Base-by-base conservation (phyloP, 2,329 filamentous ascomycete species). In the Talaromyces sp. region DNA sequence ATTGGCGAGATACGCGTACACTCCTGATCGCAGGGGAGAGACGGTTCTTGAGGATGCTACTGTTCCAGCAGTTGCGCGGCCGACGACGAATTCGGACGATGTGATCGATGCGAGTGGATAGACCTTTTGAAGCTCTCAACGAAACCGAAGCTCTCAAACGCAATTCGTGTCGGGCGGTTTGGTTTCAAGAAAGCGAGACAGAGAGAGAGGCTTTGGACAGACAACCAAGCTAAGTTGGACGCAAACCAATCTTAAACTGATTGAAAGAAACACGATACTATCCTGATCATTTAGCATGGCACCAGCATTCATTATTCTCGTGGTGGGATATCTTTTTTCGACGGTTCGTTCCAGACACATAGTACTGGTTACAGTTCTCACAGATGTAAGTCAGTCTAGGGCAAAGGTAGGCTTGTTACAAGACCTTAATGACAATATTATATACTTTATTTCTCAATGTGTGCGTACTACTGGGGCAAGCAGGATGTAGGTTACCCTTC, bases 1-100 rank as follows among this genome's bases (percentile, higher is more conserved):
- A 70, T 79, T 94, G 78, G 81, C 89, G 63, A 87, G 86, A 75
- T 96, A 95, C 79, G 86, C 87, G 68, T 89, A 85, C 73, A 79
- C 79, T 69, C 83, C 82, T 68, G 73, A 77, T 66, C 70, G 68
- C 58, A 74, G 70, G 67, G 67, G 64, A 56, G 70, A 77, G 61
- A 76, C 72, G 61, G 69, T 65, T 48, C 67, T 75, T 58, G 66
- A 66, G 62, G 73, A 74, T 62, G 63, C 71, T 61, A 71, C 71
- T 64, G 67, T 66, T 62, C 68, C 70, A 63, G 65, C 66, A 66
- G 70, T 75, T 43, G 68, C 68, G 62, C 72, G 72, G 48, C 61
- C 65, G 43, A 67, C 71, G 61, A 73, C 68, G 62, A 68, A 71
- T 29, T 68, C 71, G 55, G 72, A 75, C 59, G 71, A 69, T 60